Conservation (phyloP, 768 basidiomycete genomes). For the Pleurotus citrinopileatus region DNA sequence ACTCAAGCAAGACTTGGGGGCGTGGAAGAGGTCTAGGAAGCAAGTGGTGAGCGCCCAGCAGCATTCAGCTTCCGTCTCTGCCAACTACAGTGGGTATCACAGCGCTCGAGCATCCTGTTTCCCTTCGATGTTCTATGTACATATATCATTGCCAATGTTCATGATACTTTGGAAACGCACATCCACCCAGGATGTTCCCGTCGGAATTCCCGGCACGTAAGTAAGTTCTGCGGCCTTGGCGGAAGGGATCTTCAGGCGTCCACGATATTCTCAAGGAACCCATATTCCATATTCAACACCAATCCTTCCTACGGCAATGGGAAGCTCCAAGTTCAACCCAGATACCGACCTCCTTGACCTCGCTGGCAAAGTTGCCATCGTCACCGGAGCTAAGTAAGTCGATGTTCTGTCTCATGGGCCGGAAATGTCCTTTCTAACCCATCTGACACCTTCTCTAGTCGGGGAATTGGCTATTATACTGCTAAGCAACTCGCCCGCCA, state of each 20-base stretch:
- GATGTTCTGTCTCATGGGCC: not conserved
- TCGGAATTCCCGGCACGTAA: too few relatives aligned
- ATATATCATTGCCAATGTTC: too few relatives aligned
- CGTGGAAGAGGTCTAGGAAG: too few relatives aligned
- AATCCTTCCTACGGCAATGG: not conserved
- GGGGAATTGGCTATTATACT: slow-evolving; percentile 43
- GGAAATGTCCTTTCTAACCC: not conserved
- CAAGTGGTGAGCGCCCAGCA: too few relatives aligned
- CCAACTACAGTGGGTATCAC: too few relatives aligned
- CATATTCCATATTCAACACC: not conserved
- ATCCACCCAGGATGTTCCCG: too few relatives aligned
- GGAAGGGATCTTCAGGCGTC: not conserved
- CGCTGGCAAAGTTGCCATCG: slow-evolving; percentile 47
- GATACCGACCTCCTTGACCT: slow-evolving; percentile 40
- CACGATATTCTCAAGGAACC: not conserved
- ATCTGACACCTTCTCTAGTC: slow-evolving; percentile 11
- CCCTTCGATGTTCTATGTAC: too few relatives aligned
- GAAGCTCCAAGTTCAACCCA: slow-evolving; percentile 28
- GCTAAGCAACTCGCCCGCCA: slow-evolving; percentile 47
- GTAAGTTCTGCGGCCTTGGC: too few relatives aligned
- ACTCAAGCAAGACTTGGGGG: too few relatives aligned
- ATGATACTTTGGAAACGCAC: too few relatives aligned
- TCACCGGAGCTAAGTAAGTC: slow-evolving; percentile 58
- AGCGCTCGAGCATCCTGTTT: too few relatives aligned
- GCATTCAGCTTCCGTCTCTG: too few relatives aligned